Base-by-base conservation (phyloP, 1,284 basidiomycete genomes). In the Athelia psychrophila region DNA sequence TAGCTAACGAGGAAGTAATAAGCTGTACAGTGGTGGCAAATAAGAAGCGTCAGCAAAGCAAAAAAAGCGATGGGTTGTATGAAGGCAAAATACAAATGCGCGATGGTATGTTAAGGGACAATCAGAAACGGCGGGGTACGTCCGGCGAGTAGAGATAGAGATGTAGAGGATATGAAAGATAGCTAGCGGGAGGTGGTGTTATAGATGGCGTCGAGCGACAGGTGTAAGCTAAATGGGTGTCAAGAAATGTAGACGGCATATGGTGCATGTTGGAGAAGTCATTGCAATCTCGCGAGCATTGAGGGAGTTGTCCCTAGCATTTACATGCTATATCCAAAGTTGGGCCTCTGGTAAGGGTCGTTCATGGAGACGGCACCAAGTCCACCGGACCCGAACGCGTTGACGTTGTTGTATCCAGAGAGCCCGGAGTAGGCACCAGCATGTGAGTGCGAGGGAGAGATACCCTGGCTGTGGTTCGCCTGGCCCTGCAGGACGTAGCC, bases 271-370 rank as follows among this genome's bases (percentile, higher is more conserved):
- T 35, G 46, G 46, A 54, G 51, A 42, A 12, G 42, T n/a, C n/a
- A n/a, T 18, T 12, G 33, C 12, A 35, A 35, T 18, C 33, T 12
- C 12, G 33, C 12, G 18, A 35, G 33, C 18, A 35, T 12, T 35
- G 18, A 12, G 58, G 59, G 57, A 64, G 65, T 66, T 65, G 64
- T 71, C 62, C 54, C n/a, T 51, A 48, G 33, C 48, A 51, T 65
- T 84, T 77, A 91, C 86, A 90, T 89, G 64, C 85, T 83, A 60
- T 91, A 91, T 54, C 82, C 86, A 63, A 87, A 91, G 58, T 76
- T 69, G 50, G 80, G 74, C 62, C 81, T 77, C 72, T 87, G 85
- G 74, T 91, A 91, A 36, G 85, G 86, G 68, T 89, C 87, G 60
- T 76, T 81, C 61, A 86, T 70, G 50, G 77, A 71, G 44, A 61